Evolutionary conservation across 805 yeast species (phyloP), one percentile per base, ranked within the genome.

Genomic region (Wickerhamiella lipophila): DNA sequence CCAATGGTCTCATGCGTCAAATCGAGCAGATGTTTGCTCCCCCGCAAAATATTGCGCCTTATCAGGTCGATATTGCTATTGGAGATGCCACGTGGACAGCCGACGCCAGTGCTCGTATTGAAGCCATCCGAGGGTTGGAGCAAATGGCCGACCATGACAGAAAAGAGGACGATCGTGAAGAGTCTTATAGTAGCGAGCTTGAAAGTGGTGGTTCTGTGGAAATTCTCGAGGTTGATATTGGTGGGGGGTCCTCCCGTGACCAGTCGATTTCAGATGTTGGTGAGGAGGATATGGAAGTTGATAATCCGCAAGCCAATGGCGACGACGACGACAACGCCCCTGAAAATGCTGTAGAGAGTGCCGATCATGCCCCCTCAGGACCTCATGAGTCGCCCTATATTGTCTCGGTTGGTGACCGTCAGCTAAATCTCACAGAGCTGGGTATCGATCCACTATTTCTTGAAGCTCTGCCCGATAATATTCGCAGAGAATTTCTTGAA

Each of bases 391-490:
- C 26, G 26, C 26, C 46, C 11, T 18, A 39, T 22, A 32, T 42
- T 13, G 26, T 47, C 11, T 23, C 21, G 16, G 42, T 47, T 15
- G 42, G 46, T 19, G 50, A 45, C 13, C 26, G 41, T 6, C 47
- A 47, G 40, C 46, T 47, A 5, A 41, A 47, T 18, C 43, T 47
- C 16, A 42, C 42, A 8, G 50, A 32, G 32, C 36, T 42, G 3
- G 50, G 50, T 6, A 49, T 49, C 8, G 51, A 49, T 18, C 51
- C 48, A 5, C 38, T 36, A 8, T 49, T 49, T 15, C 27, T 49
- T 18, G 49, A 39, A 13, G 51, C 47, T 12, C 36, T 49, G 15
- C 51, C 49, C 3, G 49, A 43, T 8, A 29, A 44, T 15, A 39
- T 49, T 11, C 48, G 39, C 12, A 42, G 44, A 11, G 51, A 49